Evolutionary conservation across 1,284 basidiomycete genomes (phyloP).

Genomic region (Caloboletus inedulis): DNA sequence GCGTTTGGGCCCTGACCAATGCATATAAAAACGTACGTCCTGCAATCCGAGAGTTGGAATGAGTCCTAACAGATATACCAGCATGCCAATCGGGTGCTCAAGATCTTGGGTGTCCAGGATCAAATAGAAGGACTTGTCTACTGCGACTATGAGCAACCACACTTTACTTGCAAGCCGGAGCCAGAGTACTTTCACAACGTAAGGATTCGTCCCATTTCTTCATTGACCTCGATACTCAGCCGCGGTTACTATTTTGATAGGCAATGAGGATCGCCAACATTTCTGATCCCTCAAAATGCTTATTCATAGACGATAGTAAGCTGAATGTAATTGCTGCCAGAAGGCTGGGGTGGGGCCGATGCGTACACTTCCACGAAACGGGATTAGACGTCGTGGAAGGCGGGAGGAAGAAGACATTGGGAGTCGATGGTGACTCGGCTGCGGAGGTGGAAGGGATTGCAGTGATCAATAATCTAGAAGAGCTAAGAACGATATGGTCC

Average conservation of each 20-base stretch:
- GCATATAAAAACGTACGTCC: slow-evolving; percentile 68
- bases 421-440: slow-evolving; percentile 37
- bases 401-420: slow-evolving; percentile 53
- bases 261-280: slow-evolving; percentile 61
- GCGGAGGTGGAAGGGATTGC: slow-evolving; percentile 42
- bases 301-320: slow-evolving; percentile 74
- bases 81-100: slow-evolving; percentile 81
- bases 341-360: slow-evolving; percentile 65
- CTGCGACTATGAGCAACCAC: slow-evolving; percentile 71
- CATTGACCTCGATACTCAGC: slow-evolving; percentile 3
- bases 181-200: slow-evolving; percentile 65
- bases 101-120: slow-evolving; percentile 71
- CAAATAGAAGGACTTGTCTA: slow-evolving; percentile 78
- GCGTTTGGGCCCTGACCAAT: slow-evolving; percentile 83
- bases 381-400: slow-evolving; percentile 63
- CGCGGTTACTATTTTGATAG: slow-evolving; percentile 34
- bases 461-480: slow-evolving; percentile 53
- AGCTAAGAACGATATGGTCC: slow-evolving; percentile 65
- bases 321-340: slow-evolving; percentile 64
- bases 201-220: neutral
- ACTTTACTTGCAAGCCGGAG: slow-evolving; percentile 86
- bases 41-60: neutral
- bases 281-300: slow-evolving; percentile 61
- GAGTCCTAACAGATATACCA: slow-evolving; percentile 31
- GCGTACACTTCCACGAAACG: slow-evolving; percentile 70